Evolutionary conservation across 768 basidiomycete genomes (phyloP).

Genomic region (Kwoniella heveanensis): DNA sequence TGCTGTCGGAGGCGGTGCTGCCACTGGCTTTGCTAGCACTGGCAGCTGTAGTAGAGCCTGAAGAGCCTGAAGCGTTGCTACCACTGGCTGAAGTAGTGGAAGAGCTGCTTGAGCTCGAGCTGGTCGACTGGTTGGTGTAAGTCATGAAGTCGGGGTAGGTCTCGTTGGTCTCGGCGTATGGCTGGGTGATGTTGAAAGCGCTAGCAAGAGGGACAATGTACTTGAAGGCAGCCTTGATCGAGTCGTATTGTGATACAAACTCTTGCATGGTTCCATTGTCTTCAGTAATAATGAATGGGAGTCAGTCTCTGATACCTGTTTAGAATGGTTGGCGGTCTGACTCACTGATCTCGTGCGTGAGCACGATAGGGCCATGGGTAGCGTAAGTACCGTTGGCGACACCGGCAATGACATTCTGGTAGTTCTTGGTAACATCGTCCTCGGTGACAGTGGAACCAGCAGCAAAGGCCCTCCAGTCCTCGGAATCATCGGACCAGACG

Average conservation of each 20-base stretch:
- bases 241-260: conserved; percentile 36
- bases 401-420: conserved; percentile 44
- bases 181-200: conserved; percentile 51
- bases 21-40: neutral
- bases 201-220: conserved; percentile 49
- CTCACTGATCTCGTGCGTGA: conserved; percentile 54
- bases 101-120: neutral
- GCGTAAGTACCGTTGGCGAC: conserved; percentile 46
- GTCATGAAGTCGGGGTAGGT: conserved; percentile 37
- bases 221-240: conserved; percentile 47
- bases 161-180: conserved; percentile 51
- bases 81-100: neutral
- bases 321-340: too few relatives aligned
- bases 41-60: neutral
- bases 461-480: conserved; percentile 51
- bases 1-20: neutral
- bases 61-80: neutral
- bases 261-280: conserved; percentile 55
- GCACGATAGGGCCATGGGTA: conserved; percentile 49
- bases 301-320: too few relatives aligned
- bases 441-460: conserved; percentile 33
- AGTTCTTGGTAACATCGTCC: conserved; percentile 48
- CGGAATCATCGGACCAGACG: conserved; percentile 51
- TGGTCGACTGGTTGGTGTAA: conserved; percentile 29
- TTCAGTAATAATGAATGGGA: conserved; percentile 7